Evolutionary conservation across 306 rosid species (phyloP).

Genomic region (Malus fusca): DNA sequence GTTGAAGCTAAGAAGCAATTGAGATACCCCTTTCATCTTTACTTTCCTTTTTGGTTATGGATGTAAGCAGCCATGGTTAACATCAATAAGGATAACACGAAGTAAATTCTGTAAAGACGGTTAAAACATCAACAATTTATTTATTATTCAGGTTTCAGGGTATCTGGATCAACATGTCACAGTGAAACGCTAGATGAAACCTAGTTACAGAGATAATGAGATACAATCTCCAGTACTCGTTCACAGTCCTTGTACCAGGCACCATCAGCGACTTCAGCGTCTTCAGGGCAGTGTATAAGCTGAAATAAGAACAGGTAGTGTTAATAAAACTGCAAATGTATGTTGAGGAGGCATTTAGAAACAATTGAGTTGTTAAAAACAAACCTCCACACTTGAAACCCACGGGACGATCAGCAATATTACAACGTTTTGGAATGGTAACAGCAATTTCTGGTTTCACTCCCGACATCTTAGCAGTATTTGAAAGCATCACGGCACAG

Average conservation of each 20-base stretch:
- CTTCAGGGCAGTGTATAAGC: constrained; percentile 43
- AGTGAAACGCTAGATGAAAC: constrained; percentile 8
- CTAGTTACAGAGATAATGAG: neutral
- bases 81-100: neutral
- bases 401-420: constrained; percentile 32
- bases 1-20: too few species aligned
- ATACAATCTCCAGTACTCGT: neutral
- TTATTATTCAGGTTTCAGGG: constrained; percentile 8
- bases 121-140: constrained; percentile 1
- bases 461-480: constrained; percentile 33
- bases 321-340: neutral
- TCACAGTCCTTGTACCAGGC: neutral
- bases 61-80: too few species aligned
- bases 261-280: neutral
- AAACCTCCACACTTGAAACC: constrained; percentile 52
- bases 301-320: constrained; percentile 4
- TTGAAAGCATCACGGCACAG: constrained; percentile 42
- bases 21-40: too few species aligned
- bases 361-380: neutral
- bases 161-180: neutral
- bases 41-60: too few species aligned
- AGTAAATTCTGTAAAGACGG: neutral
- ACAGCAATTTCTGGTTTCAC: constrained; percentile 36
- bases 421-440: constrained; percentile 52
- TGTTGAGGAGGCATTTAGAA: neutral